Evolutionary conservation across 2,329 filamentous ascomycete species (phyloP).

Genomic region (Sclerotinia trifoliorum): DNA sequence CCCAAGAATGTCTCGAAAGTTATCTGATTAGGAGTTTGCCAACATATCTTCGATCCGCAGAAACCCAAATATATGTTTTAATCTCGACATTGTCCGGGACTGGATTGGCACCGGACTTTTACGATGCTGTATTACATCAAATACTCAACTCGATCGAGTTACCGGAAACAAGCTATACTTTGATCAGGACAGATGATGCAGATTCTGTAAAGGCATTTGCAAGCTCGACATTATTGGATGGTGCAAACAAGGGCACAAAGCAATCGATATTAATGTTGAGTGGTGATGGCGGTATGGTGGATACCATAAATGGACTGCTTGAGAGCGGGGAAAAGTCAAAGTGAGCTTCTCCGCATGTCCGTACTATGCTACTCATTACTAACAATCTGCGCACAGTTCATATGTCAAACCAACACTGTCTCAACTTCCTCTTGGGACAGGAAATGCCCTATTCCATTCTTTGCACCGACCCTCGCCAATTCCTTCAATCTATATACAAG

Average conservation of each 20-base stretch:
- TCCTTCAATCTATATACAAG: conserved; percentile 44
- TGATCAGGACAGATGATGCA: conserved; percentile 62
- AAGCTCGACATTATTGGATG: conserved; percentile 46
- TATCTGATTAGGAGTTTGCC: conserved; percentile 45
- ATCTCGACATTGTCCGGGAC: conserved; percentile 67
- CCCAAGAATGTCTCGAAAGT: conserved; percentile 41
- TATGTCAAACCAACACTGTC: conserved; percentile 47
- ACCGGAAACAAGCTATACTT: conserved; percentile 44
- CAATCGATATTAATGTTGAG: conserved; percentile 75
- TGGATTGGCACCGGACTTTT: conserved; percentile 56
- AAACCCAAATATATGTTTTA: conserved; percentile 55
- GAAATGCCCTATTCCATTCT: conserved; percentile 64
- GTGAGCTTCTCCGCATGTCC: conserved; percentile 26
- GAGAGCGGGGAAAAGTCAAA: conserved; percentile 28
- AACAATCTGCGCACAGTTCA: conserved; percentile 22
- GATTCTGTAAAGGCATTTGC: conserved; percentile 66
- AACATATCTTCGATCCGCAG: conserved; percentile 36
- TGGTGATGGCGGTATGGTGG: conserved; percentile 83
- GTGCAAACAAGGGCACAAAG: conserved; percentile 47
- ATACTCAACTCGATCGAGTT: conserved; percentile 51
- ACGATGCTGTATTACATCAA: conserved; percentile 53
- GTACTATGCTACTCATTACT: conserved; percentile 29
- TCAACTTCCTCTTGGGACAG: conserved; percentile 62
- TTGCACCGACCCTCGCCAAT: conserved; percentile 50
- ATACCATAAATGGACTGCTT: conserved; percentile 70